These are phyloP conservation scores for Fusarium pilosicola DNA, from an alignment of 2,329 filamentous ascomycete species.

Conservation along the genomic window DNA sequence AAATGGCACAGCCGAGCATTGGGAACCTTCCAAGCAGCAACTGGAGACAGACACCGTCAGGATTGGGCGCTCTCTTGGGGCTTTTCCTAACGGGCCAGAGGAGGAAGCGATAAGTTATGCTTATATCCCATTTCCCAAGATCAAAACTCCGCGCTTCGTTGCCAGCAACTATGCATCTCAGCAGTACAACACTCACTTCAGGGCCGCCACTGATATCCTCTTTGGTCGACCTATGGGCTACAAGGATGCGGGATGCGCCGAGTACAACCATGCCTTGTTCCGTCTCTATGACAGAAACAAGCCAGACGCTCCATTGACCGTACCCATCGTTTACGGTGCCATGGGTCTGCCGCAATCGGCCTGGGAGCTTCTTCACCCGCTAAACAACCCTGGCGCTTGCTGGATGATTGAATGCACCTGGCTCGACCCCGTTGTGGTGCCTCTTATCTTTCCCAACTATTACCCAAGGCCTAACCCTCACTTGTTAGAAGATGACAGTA, in stretches of 20 bases:
- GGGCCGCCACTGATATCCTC: constrained; percentile 42
- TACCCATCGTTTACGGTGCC: constrained; percentile 26
- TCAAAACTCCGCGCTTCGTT: background rate
- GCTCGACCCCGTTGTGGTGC: background rate
- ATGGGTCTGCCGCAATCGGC: constrained; percentile 18
- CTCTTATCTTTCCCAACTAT: constrained; percentile 36
- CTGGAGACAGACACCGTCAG: constrained; percentile 26
- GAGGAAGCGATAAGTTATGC: constrained; percentile 19
- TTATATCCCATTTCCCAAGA: constrained; percentile 39
- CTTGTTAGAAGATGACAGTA: background rate
- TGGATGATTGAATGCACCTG: constrained; percentile 26
- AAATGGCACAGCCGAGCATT: constrained; percentile 1
- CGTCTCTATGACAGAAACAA: constrained; percentile 24
- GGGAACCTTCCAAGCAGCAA: constrained; percentile 35
- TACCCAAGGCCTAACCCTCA: constrained; percentile 24
- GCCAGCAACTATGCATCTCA: constrained; percentile 38
- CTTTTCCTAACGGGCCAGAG: background rate
- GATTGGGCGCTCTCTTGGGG: constrained; percentile 25
- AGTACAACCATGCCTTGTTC: constrained; percentile 33
- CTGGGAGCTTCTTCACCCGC: constrained; percentile 35
- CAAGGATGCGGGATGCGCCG: background rate
- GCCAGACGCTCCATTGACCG: background rate
- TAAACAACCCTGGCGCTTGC: constrained; percentile 9
- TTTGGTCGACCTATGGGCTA: constrained; percentile 24
- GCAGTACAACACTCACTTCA: constrained; percentile 42